phyloP scores from a whole-genome alignment of 768 basidiomycete species.

The Trametes villosa region DNA sequence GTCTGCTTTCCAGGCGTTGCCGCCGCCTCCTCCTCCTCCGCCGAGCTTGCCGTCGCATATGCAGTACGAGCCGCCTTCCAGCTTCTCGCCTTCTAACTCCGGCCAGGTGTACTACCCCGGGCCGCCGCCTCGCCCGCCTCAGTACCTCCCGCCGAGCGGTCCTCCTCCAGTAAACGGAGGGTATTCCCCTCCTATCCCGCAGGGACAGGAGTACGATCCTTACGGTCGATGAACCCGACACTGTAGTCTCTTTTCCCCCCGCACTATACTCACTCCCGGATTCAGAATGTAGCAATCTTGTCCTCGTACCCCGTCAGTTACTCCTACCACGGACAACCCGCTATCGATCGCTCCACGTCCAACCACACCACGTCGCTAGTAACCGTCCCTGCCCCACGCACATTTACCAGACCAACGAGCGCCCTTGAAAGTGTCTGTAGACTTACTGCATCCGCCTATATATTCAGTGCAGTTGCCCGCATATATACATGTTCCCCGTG shows the following conservation, averaged over 20 bases:
- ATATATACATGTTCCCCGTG: not conserved
- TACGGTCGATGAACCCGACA: slow-evolving; percentile 16
- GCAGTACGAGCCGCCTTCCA: slow-evolving; percentile 18
- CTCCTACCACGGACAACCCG: slow-evolving; percentile 8
- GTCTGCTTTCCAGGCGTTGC: slow-evolving; percentile 25
- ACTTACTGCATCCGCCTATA: slow-evolving; percentile 12
- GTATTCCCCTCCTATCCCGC: slow-evolving; percentile 16
- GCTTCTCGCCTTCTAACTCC: slow-evolving; percentile 4
- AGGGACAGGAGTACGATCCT: slow-evolving; percentile 19
- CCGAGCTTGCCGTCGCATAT: slow-evolving; percentile 25
- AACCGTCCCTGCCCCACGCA: not conserved
- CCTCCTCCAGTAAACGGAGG: slow-evolving; percentile 23
- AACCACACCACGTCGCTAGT: slow-evolving; percentile 1
- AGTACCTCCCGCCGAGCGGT: slow-evolving; percentile 17
- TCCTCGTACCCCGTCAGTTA: not conserved
- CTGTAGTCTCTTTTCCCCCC: not conserved
- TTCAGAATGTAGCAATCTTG: slow-evolving; percentile 14
- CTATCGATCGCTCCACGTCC: slow-evolving; percentile 12
- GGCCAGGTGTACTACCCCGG: slow-evolving; percentile 34
- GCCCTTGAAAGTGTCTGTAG: slow-evolving; percentile 2
- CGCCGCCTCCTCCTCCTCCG: slow-evolving; percentile 30
- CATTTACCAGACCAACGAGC: not conserved
- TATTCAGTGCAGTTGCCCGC: not conserved
- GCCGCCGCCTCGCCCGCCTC: slow-evolving; percentile 34
- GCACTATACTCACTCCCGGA: not conserved